Base-by-base conservation (phyloP, 192 early-diverging fungal genomes). In the Gryganskiella cystojenkinii region DNA sequence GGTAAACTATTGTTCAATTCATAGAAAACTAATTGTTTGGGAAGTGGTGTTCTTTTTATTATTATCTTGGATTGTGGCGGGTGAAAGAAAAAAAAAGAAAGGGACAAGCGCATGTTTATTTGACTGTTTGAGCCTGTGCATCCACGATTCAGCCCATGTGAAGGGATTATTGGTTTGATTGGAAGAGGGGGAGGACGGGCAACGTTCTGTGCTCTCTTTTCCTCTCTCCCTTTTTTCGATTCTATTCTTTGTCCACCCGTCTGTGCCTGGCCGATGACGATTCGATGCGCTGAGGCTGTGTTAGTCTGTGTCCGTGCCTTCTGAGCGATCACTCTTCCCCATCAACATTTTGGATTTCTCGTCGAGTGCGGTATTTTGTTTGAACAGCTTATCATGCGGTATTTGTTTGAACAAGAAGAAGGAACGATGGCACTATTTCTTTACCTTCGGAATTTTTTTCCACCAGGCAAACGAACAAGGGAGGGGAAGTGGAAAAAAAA, bases 1-100 rank as follows among this genome's bases (percentile, higher is more conserved):
- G 70, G 89, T 91, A 58, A 81, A 56, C 14, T 42, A n/a, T 13
- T 20, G 0, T 44, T 7, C 19, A 61, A 33, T 33, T 11, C 8
- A 20, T 35, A 17, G 3, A 34, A 9, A 24, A 30, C 24, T 51
- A 53, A 10, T 20, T 53, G 6, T 37, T 64, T 45, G 44, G 44
- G 47, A 5, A 3, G 62, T 74, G 53, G 81, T 88, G 63, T 55
- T 63, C 37, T 49, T 56, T 67, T 57, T 31, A 55, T 53, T 54
- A 55, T 44, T 13, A 34, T 49, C n/a, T 47, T n/a, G 28, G 28
- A 15, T 28, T 17, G 13, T 1, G 52, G 52, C 4, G 28, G 2
- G 24, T 2, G 22, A 51, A 24, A 51, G 50, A 51, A 24, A 22
- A n/a, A 50, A 6, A 22, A 15, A 50, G 22, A 20, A 5, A 15